A percentile compares a stretch with the other conserved stretches of the same genome.
These are phyloP conservation scores for Fusarium armeniacum DNA, from an alignment of 2,329 filamentous ascomycete genomes.

Conservation along the genomic window DNA sequence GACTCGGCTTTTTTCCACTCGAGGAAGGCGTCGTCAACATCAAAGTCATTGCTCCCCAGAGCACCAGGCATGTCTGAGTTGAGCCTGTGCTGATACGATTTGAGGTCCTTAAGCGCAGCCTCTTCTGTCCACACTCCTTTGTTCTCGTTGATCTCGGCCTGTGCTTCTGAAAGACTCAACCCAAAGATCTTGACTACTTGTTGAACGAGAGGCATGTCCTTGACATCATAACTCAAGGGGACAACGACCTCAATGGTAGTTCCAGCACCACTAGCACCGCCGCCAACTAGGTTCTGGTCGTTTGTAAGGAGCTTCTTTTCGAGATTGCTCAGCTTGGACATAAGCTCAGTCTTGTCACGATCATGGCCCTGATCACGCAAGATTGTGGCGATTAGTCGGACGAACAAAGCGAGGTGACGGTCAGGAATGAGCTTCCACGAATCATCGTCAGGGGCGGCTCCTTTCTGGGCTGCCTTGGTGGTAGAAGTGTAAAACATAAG, in stretches of 20 bases:
- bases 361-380: slow-evolving; percentile 88
- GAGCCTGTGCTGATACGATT: slow-evolving; percentile 90
- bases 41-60: slow-evolving; percentile 87
- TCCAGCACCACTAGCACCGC: slow-evolving; percentile 53
- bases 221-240: slow-evolving; percentile 90
- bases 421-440: slow-evolving; percentile 93
- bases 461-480: slow-evolving; percentile 85
- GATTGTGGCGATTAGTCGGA: slow-evolving; percentile 84
- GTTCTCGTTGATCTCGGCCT: slow-evolving; percentile 88
- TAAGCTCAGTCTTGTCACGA: slow-evolving; percentile 86
- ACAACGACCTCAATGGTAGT: slow-evolving; percentile 82
- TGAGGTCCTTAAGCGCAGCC: slow-evolving; percentile 89
- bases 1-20: slow-evolving; percentile 92
- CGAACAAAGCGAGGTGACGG: slow-evolving; percentile 93
- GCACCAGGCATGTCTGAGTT: slow-evolving; percentile 84
- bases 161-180: slow-evolving; percentile 81
- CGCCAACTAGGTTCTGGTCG: slow-evolving; percentile 81
- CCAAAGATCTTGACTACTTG: slow-evolving; percentile 89
- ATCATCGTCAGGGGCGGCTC: slow-evolving; percentile 82
- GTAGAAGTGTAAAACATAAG: slow-evolving; percentile 97
- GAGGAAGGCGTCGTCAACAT: slow-evolving; percentile 87
- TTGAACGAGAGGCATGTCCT: slow-evolving; percentile 95
- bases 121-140: slow-evolving; percentile 90
- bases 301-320: slow-evolving; percentile 95
- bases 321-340: slow-evolving; percentile 80